phyloP scores from a whole-genome alignment of 129 eudicot species.

The Helianthus annuus region DNA sequence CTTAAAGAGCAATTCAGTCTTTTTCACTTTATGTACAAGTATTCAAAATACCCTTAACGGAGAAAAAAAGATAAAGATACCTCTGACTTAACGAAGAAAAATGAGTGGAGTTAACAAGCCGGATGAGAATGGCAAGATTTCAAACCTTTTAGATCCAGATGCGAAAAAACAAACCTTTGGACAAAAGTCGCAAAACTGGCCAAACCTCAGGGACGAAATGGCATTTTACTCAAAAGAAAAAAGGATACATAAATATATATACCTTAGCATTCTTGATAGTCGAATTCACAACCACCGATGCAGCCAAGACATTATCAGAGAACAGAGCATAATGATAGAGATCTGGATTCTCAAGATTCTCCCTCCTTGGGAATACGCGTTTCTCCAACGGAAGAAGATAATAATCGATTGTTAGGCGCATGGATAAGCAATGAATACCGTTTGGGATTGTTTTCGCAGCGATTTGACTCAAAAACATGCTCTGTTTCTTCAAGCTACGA shows the following conservation, averaged over 20 bases:
- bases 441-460: slow-evolving; percentile 97
- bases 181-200: too few relatives aligned
- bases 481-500: slow-evolving; percentile 87
- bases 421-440: slow-evolving; percentile 84
- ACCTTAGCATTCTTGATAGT: slow-evolving; percentile 87
- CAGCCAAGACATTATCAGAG: slow-evolving; percentile 96
- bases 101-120: too few relatives aligned
- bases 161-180: too few relatives aligned
- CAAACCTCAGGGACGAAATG: too few relatives aligned
- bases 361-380: slow-evolving; percentile 69
- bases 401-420: slow-evolving; percentile 90
- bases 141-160: too few relatives aligned
- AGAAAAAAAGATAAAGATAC: too few relatives aligned
- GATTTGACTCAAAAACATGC: slow-evolving; percentile 89
- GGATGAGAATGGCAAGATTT: too few relatives aligned
- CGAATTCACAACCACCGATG: slow-evolving; percentile 94
- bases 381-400: slow-evolving; percentile 76
- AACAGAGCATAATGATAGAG: slow-evolving; percentile 92
- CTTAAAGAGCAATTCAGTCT: too few relatives aligned
- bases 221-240: background rate
- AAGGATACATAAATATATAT: background rate
- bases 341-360: slow-evolving; percentile 79
- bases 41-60: too few relatives aligned
- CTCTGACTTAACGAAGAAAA: too few relatives aligned
- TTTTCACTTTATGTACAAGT: too few relatives aligned